Evolutionary conservation across 2,329 filamentous ascomycete genomes (phyloP), one percentile per base, ranked within the genome.

Genomic region (Emergomyces africanus): DNA sequence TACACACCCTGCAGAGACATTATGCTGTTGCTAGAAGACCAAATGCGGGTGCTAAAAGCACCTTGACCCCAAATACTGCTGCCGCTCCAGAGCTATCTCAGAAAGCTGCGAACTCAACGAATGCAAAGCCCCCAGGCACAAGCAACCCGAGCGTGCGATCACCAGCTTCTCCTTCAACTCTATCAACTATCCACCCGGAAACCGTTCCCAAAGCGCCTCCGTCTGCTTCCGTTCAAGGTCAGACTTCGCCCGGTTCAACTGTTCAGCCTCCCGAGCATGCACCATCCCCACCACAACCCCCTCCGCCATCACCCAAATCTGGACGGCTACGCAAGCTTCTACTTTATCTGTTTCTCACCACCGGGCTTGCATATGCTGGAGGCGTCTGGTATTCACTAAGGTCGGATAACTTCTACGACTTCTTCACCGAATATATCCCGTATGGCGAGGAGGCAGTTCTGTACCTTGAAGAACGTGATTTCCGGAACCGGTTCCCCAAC

Each of bases 371-470:
- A 44, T 99, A 96, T 68, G 88, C 83, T 59, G 90, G 90, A 64
- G 90, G 92, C 65, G 86, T 96, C 59, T 96, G 88, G 80, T 94
- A 95, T 74, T 92, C 94, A 59, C 84, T 95, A 64, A 82, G 94
- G 74, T 95, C 87, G 70, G 94, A 99, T 79, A 96, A 90, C 76
- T 99, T 97, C 82, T 92, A 99, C 76, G 94, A 99, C 75, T 94
- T 96, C 79, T 99, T 99, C 77, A 97, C 91, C 68, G 91, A 96
- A 76, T 99, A 92, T 73, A 77, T 99, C 20, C 94, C 94, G 25
- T 96, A 88, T 66, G 94, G 91, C 68, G 94, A 99, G 76, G 89
- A 96, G 71, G 88, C 88, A 20, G 92, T 99, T 51, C 83, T 95
- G 30, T 97, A 95, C 77, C 86, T 99, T 57, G 94, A 99, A 75